phyloP scores from a whole-genome alignment of 805 yeast species.

The Ogataea wickerhamii region DNA sequence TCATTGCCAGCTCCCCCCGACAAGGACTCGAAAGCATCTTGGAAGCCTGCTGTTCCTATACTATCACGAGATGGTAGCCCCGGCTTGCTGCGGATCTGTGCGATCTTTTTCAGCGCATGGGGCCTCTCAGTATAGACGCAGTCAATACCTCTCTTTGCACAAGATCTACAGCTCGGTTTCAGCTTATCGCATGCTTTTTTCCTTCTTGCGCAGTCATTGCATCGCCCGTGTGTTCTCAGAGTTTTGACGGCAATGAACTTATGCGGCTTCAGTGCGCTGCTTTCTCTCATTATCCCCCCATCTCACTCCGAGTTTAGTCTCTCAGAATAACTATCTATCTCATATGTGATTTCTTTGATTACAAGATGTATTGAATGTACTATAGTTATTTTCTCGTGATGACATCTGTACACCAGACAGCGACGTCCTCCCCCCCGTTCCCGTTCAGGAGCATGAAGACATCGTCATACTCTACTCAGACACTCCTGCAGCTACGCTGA shows the following conservation, averaged over 20 bases:
- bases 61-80: too few relatives aligned
- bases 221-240: conserved; percentile 14
- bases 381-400: too few relatives aligned
- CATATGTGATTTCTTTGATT: too few relatives aligned
- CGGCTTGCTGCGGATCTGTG: not conserved
- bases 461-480: too few relatives aligned
- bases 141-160: conserved; percentile 41
- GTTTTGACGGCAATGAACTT: conserved; percentile 16
- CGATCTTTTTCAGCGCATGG: too few relatives aligned
- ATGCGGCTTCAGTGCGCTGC: not conserved
- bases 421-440: too few relatives aligned
- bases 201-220: conserved; percentile 39
- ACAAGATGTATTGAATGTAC: too few relatives aligned
- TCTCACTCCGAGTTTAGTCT: too few relatives aligned
- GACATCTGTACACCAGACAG: too few relatives aligned
- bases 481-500: too few relatives aligned
- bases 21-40: not conserved
- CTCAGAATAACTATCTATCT: too few relatives aligned
- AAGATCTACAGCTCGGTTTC: conserved; percentile 43
- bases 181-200: conserved; percentile 46
- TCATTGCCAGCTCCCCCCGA: not conserved
- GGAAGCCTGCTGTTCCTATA: not conserved
- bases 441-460: too few relatives aligned
- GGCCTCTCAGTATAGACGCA: conserved; percentile 37
- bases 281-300: not conserved